Percentiles rank a stretch among this genome's conserved stretches.
phyloP scores from a whole-genome alignment of 1,139 yeast species.

The Diutina rugosa region DNA sequence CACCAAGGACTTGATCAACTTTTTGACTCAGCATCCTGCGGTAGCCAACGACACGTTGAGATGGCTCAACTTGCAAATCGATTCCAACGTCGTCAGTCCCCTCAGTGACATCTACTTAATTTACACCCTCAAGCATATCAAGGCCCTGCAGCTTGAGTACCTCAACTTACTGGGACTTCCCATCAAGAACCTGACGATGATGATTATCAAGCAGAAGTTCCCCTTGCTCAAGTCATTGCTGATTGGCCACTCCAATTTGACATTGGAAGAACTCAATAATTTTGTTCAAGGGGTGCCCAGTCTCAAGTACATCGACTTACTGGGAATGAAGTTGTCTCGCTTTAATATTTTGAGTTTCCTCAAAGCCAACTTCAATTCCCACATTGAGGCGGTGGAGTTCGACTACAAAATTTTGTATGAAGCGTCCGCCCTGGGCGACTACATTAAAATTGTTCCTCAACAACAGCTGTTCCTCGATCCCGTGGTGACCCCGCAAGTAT shows the following conservation, averaged over 20 bases:
- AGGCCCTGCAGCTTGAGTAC: constrained; percentile 39
- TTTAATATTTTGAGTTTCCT: constrained; percentile 22
- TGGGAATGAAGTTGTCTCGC: background rate
- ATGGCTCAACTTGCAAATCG: constrained; percentile 73
- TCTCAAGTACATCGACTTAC: background rate
- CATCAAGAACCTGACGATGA: constrained; percentile 38
- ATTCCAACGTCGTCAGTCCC: constrained; percentile 53
- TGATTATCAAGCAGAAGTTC: constrained; percentile 42
- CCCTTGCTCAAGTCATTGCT: constrained; percentile 47
- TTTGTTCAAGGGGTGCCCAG: background rate
- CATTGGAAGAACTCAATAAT: background rate
- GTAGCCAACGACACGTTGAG: constrained; percentile 40
- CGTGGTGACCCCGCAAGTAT: constrained; percentile 18
- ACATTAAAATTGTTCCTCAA: constrained; percentile 19
- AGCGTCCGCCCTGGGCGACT: constrained; percentile 22
- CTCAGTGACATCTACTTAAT: constrained; percentile 47
- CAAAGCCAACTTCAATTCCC: constrained; percentile 17
- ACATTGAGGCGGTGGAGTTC: constrained; percentile 23
- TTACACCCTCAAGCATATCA: constrained; percentile 39
- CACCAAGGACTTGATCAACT: constrained; percentile 60
- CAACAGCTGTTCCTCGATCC: constrained; percentile 10
- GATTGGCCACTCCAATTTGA: constrained; percentile 44
- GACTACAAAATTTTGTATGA: constrained; percentile 29
- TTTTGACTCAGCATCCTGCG: constrained; percentile 64
- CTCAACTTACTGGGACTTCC: constrained; percentile 72